Base-by-base conservation (phyloP, 2,329 filamentous ascomycete genomes). In the Elsinoe arachidis region DNA sequence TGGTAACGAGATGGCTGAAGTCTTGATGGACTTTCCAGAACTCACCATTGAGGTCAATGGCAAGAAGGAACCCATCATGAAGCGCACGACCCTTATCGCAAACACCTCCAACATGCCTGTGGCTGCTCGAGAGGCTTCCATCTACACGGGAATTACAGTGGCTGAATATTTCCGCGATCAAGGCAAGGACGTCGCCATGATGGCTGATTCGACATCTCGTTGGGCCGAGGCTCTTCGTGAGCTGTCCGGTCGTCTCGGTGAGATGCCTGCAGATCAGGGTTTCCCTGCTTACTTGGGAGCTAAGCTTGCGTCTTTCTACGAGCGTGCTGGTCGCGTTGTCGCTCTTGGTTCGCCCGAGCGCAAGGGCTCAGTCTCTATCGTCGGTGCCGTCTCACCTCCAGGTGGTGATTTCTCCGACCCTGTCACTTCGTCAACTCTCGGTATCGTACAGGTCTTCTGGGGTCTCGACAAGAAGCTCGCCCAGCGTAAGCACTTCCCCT, bases 51-150 rank as follows among this genome's bases (percentile, higher is more conserved):
- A 95, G 15, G 84, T 97, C 65, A 87, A 96, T 43, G 93, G 93
- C 67, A 90, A 92, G 70, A 87, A 92, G 76, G 93, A 99, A 73
- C 91, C 92, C 65, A 99, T 99, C 79, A 99, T 99, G 93, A 99
- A 99, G 84, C 92, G 93, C 73, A 99, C 93, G 14, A 95, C 90
- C 19, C 81, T 99, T 61, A 97, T 99, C 70, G 93, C 93, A 73
- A 99, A 99, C 77, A 99, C 93, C 43, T 99, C 93, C 67, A 99
- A 99, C 80, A 99, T 99, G 93, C 93, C 93, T 61, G 93, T 99
- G 69, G 93, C 93, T 63, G 93, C 93, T 61, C 90, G 93, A 77
- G 93, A 99, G 75, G 93, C 93, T 58, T 99, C 93, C 63, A 99
- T 99, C 71, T 99, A 99, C 76, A 99, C 93, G 2, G 93, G 84